These are phyloP conservation scores for Clarireedia paspali DNA, from an alignment of 2,329 filamentous ascomycete genomes.

Conservation along the genomic window DNA sequence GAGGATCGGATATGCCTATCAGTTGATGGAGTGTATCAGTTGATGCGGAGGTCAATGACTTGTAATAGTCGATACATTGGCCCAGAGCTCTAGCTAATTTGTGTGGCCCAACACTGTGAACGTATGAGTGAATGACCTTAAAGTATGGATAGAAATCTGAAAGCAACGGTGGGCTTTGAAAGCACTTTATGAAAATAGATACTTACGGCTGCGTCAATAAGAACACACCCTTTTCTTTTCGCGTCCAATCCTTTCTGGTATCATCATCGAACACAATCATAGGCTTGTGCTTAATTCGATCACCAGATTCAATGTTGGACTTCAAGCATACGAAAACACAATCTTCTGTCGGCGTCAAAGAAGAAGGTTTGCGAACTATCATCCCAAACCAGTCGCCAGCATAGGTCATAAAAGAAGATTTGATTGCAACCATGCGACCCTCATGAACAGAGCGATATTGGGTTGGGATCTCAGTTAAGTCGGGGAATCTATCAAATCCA, in stretches of 20 bases:
- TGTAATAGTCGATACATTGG: constrained; percentile 13
- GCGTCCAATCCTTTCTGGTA: background rate
- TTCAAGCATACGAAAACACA: constrained; percentile 13
- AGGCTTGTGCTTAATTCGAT: constrained; percentile 4
- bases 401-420: constrained; percentile 12
- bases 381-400: constrained; percentile 19
- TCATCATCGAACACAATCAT: constrained; percentile 19
- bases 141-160: background rate
- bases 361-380: constrained; percentile 10
- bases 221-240: constrained; percentile 9
- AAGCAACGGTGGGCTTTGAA: background rate
- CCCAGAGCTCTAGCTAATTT: constrained; percentile 15
- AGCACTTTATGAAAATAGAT: background rate
- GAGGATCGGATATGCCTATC: background rate
- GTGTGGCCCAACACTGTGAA: constrained; percentile 16
- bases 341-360: constrained; percentile 1
- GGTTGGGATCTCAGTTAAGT: constrained; percentile 9
- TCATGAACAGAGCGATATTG: constrained; percentile 11
- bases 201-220: constrained; percentile 18
- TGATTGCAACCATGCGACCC: constrained; percentile 12
- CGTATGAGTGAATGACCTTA: background rate
- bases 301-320: constrained; percentile 10
- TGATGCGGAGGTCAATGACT: background rate
- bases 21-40: too few species aligned
- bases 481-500: constrained; percentile 15